A percentile compares a stretch with the other conserved stretches of the same genome.
Evolutionary conservation across 305 asterid species (phyloP).

Genomic region (Euphrasia arctica): DNA sequence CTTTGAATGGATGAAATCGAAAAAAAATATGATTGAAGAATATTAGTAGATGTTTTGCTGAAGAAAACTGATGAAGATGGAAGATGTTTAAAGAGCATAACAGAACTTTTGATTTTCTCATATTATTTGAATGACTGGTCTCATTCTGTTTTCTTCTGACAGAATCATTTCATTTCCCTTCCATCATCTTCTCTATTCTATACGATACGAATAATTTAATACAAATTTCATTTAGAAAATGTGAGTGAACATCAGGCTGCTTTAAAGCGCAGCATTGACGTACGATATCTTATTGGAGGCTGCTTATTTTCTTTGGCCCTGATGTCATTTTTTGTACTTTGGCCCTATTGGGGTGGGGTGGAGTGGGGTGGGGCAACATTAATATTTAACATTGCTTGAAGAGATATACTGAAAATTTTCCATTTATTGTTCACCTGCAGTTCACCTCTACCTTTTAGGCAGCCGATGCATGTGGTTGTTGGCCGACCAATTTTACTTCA

Average conservation of each 20-base stretch:
- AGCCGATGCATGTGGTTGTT: slow-evolving; percentile 86
- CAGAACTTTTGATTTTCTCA: slow-evolving; percentile 1
- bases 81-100: slow-evolving; percentile 9
- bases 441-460: slow-evolving; percentile 75
- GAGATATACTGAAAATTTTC: slow-evolving; percentile 1
- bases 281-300: too few relatives aligned
- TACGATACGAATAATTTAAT: background rate
- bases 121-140: background rate
- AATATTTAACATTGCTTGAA: slow-evolving; percentile 1
- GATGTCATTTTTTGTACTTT: background rate
- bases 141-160: slow-evolving; percentile 3
- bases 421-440: slow-evolving; percentile 44
- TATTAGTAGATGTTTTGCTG: background rate
- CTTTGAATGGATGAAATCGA: slow-evolving; percentile 13
- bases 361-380: background rate
- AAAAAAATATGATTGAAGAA: background rate
- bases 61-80: background rate
- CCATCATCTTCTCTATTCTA: background rate
- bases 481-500: slow-evolving; percentile 69
- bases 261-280: too few relatives aligned
- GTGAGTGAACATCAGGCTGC: background rate
- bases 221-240: background rate
- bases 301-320: background rate
- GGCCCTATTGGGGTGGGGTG: background rate
- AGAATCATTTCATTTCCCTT: slow-evolving; percentile 5